phyloP scores from a whole-genome alignment of 1,284 basidiomycete species.

The Cystobasidium slooffiae region DNA sequence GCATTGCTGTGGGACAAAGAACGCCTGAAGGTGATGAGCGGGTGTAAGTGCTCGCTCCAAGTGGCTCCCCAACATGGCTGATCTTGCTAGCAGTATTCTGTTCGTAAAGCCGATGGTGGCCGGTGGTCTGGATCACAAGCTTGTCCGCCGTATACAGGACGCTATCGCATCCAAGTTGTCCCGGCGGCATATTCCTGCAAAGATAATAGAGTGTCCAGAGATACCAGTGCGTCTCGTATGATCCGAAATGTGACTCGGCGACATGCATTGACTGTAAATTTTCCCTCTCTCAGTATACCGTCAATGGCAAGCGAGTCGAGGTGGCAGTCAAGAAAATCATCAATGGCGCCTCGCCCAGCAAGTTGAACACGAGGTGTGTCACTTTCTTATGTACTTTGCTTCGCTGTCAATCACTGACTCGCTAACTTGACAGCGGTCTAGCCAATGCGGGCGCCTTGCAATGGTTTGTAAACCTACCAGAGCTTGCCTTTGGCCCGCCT shows the following conservation, averaged over 20 bases:
- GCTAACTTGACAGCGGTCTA: not conserved
- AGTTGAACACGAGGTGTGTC: constrained; percentile 45
- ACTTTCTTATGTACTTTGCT: not conserved
- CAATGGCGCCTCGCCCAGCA: constrained; percentile 46
- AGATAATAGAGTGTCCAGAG: constrained; percentile 31
- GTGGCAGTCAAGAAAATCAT: constrained; percentile 76
- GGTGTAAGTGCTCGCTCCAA: constrained; percentile 58
- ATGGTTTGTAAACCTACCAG: constrained; percentile 4
- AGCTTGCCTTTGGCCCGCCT: not conserved
- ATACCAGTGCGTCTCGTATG: not conserved
- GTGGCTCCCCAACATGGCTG: not conserved
- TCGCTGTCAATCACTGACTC: not conserved
- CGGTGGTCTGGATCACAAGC: constrained; percentile 61
- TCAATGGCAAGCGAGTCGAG: constrained; percentile 85
- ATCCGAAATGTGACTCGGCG: not conserved
- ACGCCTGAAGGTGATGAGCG: constrained; percentile 75
- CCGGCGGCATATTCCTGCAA: constrained; percentile 44
- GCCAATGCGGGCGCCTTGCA: not conserved
- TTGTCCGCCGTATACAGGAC: constrained; percentile 60
- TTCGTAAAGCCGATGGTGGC: constrained; percentile 73
- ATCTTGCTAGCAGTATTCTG: constrained; percentile 59
- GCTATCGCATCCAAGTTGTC: constrained; percentile 45
- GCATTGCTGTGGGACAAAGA: constrained; percentile 75
- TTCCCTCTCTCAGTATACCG: constrained; percentile 65
- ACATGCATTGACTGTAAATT: not conserved